Evolutionary conservation across 495 filamentous ascomycete genomes (phyloP).

Genomic region (Penicillium atrosanguineum): DNA sequence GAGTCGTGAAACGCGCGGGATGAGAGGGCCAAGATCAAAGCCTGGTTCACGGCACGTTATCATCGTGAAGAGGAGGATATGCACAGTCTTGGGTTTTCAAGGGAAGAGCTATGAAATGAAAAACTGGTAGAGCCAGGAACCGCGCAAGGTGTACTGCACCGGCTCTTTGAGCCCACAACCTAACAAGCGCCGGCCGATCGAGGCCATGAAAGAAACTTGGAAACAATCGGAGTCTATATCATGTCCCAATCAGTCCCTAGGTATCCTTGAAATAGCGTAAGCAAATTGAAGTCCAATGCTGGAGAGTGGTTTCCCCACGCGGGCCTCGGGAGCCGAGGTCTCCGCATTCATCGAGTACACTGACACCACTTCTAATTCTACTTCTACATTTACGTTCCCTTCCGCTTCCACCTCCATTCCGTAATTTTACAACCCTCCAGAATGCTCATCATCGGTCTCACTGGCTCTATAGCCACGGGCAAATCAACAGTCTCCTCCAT

Average conservation of each 20-base stretch:
- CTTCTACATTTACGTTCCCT: not conserved
- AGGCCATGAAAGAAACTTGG: not conserved
- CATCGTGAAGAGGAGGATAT: constrained; percentile 1
- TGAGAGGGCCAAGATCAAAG: constrained; percentile 48
- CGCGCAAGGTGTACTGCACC: not conserved
- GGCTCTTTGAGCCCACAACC: not conserved
- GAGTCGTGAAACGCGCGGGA: constrained; percentile 33
- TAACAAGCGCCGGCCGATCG: not conserved
- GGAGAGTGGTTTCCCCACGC: not conserved
- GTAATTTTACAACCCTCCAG: not conserved
- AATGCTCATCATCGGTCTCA: constrained; percentile 96
- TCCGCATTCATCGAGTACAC: constrained; percentile 14
- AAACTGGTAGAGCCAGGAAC: not conserved
- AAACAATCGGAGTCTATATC: not conserved
- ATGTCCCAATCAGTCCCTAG: not conserved
- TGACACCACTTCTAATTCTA: not conserved
- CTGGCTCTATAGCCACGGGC: constrained; percentile 95
- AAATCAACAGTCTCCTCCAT: constrained; percentile 92
- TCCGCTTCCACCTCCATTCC: too few species aligned
- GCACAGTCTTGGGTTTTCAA: not conserved
- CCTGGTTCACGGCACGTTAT: constrained; percentile 35
- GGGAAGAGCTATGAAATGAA: not conserved
- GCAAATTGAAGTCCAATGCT: not conserved
- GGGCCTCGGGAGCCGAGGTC: constrained; percentile 6
- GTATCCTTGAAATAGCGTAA: not conserved